These are phyloP conservation scores for Acacia melanoxylon DNA, from an alignment of 306 rosid genomes.

Conservation along the genomic window DNA sequence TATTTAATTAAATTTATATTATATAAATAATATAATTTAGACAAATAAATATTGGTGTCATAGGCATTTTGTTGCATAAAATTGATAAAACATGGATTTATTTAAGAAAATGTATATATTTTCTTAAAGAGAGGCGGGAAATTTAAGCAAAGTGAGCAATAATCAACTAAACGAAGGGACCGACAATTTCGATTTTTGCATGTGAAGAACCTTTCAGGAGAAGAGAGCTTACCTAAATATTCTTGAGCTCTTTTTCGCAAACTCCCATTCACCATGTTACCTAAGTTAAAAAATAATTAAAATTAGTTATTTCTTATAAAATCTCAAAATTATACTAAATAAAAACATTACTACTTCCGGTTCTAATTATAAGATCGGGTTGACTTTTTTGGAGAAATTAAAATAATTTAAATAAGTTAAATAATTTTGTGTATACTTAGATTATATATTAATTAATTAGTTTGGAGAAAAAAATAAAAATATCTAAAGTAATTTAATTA, in stretches of 20 bases:
- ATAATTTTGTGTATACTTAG: too few relatives aligned
- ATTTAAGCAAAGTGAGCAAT: not conserved
- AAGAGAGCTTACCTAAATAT: slow-evolving; percentile 6
- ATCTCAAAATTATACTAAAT: too few relatives aligned
- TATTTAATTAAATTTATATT: not conserved
- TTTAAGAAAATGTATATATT: not conserved
- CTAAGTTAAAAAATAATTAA: not conserved
- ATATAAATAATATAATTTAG: not conserved
- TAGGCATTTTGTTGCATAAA: not conserved
- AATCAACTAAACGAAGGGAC: too few relatives aligned
- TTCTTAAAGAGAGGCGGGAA: not conserved
- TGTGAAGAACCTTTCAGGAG: not conserved
- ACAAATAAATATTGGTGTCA: not conserved
- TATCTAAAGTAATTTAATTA: too few relatives aligned
- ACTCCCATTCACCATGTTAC: too few relatives aligned
- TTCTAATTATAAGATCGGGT: too few relatives aligned
- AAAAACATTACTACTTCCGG: too few relatives aligned
- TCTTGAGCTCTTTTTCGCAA: not conserved
- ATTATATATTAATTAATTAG: too few relatives aligned
- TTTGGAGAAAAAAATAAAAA: too few relatives aligned
- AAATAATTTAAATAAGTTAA: too few relatives aligned
- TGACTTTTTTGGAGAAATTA: too few relatives aligned
- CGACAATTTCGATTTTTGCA: not conserved
- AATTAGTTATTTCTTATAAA: too few relatives aligned
- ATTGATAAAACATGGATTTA: not conserved